Evolutionary conservation across 23 red algal species (phyloP), one percentile per base, ranked within the genome.

Genomic region (Cyanidioschyzon merolae): DNA sequence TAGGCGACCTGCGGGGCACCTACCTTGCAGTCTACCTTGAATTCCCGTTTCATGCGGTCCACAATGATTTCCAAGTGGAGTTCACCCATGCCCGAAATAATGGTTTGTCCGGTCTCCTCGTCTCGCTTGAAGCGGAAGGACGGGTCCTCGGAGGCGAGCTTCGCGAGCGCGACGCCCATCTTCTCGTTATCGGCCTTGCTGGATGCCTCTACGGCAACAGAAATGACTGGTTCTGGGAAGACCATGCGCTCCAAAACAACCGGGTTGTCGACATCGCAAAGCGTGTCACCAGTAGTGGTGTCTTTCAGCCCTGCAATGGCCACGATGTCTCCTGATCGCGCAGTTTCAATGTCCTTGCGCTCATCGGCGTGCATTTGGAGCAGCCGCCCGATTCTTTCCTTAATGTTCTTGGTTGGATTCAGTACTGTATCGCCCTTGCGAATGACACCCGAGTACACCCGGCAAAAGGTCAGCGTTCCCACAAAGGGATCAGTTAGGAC

Each of bases 81-180:
- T 78, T 98, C 94, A 39, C 94, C 94, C 94, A 98, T 98, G 25
- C 94, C 94, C 57, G 87, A 88, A 51, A 98, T 98, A 58, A 98
- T 80, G 29, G 94, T 98, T 76, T 98, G 94, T 45, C 91, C 91
- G 16, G 88, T 88, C 74, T 98, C 94, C 3, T 98, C 88, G 45
- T 98, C 94, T 32, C 94, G 86, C 39, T 85, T 89, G 81, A 98
- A 98, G 40, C 88, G 80, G 82, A 98, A 98, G 68, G 85, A 89
- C 24, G 94, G 94, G 40, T 98, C 94, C 68, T 98, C 94, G 59
- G 90, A 88, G 21, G 85, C 94, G n/a, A 98, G 80, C 68, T 92
- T 91, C 39, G 68, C 67, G 18, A 98, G 79, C 18, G 94, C 94
- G 31, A 85, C 76, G 39, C 86, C 83, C 80, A 98, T 89, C 80